Base-by-base conservation (phyloP, 1,284 basidiomycete genomes). In the Ceratobasidium sp. region DNA sequence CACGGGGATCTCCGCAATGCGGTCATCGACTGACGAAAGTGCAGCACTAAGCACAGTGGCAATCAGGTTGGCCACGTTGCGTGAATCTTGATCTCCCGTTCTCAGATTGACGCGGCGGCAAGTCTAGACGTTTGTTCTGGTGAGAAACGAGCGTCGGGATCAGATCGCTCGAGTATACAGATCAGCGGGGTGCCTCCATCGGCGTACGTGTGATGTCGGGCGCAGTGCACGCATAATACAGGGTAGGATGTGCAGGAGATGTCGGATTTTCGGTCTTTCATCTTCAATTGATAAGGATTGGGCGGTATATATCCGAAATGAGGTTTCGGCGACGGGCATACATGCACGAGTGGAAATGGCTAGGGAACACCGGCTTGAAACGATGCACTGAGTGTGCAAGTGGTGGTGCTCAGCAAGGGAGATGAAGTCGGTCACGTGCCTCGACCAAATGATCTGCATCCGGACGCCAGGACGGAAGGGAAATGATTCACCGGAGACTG, bases 371-470 rank as follows among this genome's bases (percentile, higher is more conserved):
- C n/a, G n/a, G n/a, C n/a, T n/a, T n/a, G n/a, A n/a, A n/a, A n/a
- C n/a, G n/a, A n/a, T n/a, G n/a, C n/a, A n/a, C n/a, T n/a, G n/a
- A n/a, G n/a, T n/a, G n/a, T 20, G 45, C 45, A 47, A 47, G 45
- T 47, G 45, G 45, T 47, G 7, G 45, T 47, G 10, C 17, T 8
- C 38, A 40, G n/a, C 45, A 10, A 47, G 45, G 45, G 7, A 22
- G 13, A 47, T 8, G 10, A 35, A 17, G 29, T 6, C 13, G 6
- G 15, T 64, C 58, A 64, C 58, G 58, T 64, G 58, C 20, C 55
- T 13, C 20, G 55, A 57, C 10, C 50, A 31, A 25, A 47, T 47
- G 58, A 64, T 64, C 58, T 64, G 58, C 58, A 64, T 64, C 58
- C 58, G 58, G 47, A 45, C 45, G n/a, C 45, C 45, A 47, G 45